These are phyloP conservation scores for Arthrobotrys megalospora DNA, from an alignment of 2,329 filamentous ascomycete species.

Conservation along the genomic window DNA sequence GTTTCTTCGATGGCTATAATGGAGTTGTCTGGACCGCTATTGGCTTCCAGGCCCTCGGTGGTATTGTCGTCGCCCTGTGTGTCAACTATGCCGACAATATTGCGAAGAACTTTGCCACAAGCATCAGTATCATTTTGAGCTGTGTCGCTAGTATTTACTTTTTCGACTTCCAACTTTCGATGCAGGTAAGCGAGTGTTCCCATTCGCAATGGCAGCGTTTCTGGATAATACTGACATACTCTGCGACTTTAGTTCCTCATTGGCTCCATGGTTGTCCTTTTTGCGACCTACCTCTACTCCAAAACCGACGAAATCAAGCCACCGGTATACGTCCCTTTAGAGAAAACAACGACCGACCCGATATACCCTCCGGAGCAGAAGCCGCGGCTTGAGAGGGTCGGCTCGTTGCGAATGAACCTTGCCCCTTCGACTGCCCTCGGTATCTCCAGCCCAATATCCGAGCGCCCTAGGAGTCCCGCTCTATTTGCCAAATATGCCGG, in stretches of 20 bases:
- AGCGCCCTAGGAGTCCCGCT: conserved; percentile 56
- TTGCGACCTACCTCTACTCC: conserved; percentile 88
- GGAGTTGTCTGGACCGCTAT: conserved; percentile 91
- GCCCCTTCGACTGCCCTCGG: conserved; percentile 50
- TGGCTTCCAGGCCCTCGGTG: conserved; percentile 84
- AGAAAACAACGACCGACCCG: conserved; percentile 62
- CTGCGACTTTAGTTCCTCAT: conserved; percentile 77
- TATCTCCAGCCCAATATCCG: conserved; percentile 48
- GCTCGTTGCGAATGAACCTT: conserved; percentile 54
- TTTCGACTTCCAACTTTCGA: conserved; percentile 83
- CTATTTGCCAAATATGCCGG: conserved; percentile 58
- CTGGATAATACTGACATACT: conserved; percentile 17
- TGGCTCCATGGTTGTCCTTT: conserved; percentile 83
- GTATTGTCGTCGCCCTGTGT: conserved; percentile 84
- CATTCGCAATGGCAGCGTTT: background rate
- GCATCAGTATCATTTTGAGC: conserved; percentile 89
- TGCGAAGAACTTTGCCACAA: conserved; percentile 92
- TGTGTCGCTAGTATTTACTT: conserved; percentile 87
- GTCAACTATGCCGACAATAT: conserved; percentile 90
- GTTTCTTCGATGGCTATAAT: conserved; percentile 96
- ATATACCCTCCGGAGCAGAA: conserved; percentile 41
- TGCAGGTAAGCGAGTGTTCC: conserved; percentile 73
- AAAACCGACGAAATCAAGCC: conserved; percentile 74
- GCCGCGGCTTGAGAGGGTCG: conserved; percentile 45
- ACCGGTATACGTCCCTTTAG: conserved; percentile 64